These are phyloP conservation scores for Mycena leptocephala DNA, from an alignment of 768 basidiomycete species.

Conservation along the genomic window DNA sequence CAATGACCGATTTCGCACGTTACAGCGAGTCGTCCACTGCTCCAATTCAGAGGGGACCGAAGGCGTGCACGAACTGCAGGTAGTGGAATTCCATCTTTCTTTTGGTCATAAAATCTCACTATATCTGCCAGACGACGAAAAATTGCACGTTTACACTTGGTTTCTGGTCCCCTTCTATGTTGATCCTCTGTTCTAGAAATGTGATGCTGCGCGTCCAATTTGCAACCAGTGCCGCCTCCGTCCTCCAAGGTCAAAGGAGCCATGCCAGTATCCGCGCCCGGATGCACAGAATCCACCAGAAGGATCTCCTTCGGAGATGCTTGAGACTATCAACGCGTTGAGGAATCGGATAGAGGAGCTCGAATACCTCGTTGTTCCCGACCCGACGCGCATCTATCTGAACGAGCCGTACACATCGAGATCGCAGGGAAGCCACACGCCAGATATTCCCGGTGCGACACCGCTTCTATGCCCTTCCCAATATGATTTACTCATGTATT, in stretches of 20 bases:
- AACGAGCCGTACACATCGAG: neutral
- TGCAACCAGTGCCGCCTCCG: conserved; percentile 23
- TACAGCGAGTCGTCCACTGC: neutral
- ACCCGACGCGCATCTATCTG: neutral
- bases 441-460: neutral
- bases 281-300: neutral
- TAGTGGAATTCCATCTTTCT: neutral
- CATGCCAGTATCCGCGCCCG: conserved; percentile 14
- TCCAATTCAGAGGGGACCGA: neutral
- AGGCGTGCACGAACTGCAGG: conserved; percentile 24
- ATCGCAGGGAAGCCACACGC: neutral
- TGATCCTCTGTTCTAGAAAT: conserved; percentile 6
- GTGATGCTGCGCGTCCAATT: conserved; percentile 13
- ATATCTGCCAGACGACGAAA: conserved; percentile 7
- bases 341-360: conserved; percentile 10
- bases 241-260: conserved; percentile 22
- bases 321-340: conserved; percentile 11
- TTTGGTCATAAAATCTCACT: neutral
- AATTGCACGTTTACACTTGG: neutral
- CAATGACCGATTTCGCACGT: neutral
- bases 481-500: neutral
- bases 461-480: neutral
- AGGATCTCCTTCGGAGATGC: conserved; percentile 7
- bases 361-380: neutral
- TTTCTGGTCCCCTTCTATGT: neutral